Evolutionary conservation across 1,139 yeast genomes (phyloP), one percentile per base, ranked within the genome.

Genomic region (Lodderomyces margitis): DNA sequence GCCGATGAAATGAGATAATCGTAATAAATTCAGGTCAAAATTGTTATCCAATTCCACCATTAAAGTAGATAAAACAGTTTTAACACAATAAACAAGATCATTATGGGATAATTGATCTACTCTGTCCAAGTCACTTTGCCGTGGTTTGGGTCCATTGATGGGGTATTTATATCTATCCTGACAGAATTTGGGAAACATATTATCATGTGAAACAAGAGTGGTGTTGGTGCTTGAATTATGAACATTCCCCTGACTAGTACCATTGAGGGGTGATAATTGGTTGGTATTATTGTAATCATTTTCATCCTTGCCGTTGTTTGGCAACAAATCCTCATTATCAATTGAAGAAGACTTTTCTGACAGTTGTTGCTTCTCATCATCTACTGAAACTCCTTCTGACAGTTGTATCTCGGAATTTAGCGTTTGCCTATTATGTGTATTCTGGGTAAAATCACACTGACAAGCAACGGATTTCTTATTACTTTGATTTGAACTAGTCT

Each of bases 41-140:
- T 34, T 31, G 6, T 40, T 23, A 34, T 17, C 28, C 31, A 40
- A 36, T 7, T 17, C 21, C 19, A 43, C 33, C 42, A 33, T 37
- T n/a, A 40, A 40, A 4, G 15, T n/a, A n/a, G 40, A 12, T 34
- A 43, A 28, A 4, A 27, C 11, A 16, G 27, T 41, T 25, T 43
- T 43, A 21, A 40, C 25, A 16, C 37, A 27, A 28, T 39, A 43
- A 23, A 27, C 32, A 11, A 36, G 15, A 31, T 43, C 46, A 4
- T 34, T 21, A 17, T 24, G 32, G 3, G 19, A 24, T 20, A 43
- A 36, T 21, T 20, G 16, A 15, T 43, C 46, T 10, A 40, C 41
- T 23, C 12, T 19, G 9, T 41, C 46, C 12, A 41, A 21, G 9
- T 36, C 19, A 9, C 20, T 31, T 21, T 14, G 27, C 14, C 19